Evolutionary conservation across 2,329 filamentous ascomycete genomes (phyloP), one percentile per base, ranked within the genome.

Genomic region (Seiridium unicorne): DNA sequence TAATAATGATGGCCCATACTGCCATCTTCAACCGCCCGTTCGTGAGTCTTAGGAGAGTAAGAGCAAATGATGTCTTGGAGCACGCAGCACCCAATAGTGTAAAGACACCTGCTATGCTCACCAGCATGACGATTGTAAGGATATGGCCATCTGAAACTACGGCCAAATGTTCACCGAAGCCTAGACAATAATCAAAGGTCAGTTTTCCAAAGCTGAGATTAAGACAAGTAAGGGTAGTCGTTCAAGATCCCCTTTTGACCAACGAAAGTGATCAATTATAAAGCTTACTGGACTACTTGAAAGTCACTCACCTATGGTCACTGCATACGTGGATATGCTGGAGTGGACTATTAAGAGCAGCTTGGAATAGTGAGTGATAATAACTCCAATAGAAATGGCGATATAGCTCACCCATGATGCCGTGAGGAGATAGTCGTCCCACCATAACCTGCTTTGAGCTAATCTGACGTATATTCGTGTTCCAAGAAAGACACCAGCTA

Each of bases 61-160:
- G 56, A 7, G 72, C 74, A 48, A 77, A 76, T 2, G 75, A 75
- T 0, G 74, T 76, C 61, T 77, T 77, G 61, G 72, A 74, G 72
- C 70, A 76, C 11, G 70, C 68, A 42, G 74, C 66, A 4, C 70
- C 68, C 31, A 74, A 58, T 46, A 77, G 47, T 10, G 60, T 56
- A 47, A 62, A 60, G 3, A 59, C 38, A 35, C 51, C 46, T 2
- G 53, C 11, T 13, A 62, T 32, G 49, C 31, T 40, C 31, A 49
- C 42, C 8, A 62, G 38, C 31, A 57, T 42, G 4, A 44, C 32
- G 4, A 62, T 31, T 3, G 34, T 34, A 40, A 42, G 26, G 35
- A 53, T 9, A 10, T 48, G 57, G 18, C 47, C 48, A 18, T n/a
- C 35, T 1, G 60, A 36, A 5, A 62, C 49, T 9, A 40, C 47